Base-by-base conservation (phyloP, 2,329 filamentous ascomycete species). In the Sporothrix globosa region DNA sequence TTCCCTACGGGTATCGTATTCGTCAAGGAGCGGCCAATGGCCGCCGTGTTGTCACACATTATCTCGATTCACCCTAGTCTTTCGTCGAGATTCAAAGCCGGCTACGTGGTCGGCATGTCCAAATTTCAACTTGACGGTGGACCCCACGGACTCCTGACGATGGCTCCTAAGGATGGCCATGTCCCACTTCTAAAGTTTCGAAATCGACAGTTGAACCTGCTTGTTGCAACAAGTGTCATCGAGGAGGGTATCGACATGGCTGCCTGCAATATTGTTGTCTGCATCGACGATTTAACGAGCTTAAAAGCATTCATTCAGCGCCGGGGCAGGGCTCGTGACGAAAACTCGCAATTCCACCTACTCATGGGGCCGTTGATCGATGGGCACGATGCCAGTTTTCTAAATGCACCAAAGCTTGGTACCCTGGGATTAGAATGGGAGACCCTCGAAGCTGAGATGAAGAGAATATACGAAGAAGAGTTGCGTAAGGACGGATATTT, bases 401-500 rank as follows among this genome's bases (percentile, higher is more conserved):
- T 41, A 46, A 41, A 11, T 65, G 14, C 27, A 30, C 19, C 46
- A 24, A 21, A 52, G 2, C 5, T 19, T 11, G 27, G 27, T 7
- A 4, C 7, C 11, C 24, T 52, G 27, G 27, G 46, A 9, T 46
- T 30, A 13, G 82, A 85, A 34, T 97, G 92, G 91, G 81, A 87
- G 34, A 76, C 77, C 0, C 82, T 96, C 19, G 95, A 97, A 76
- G 78, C 83, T 3, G 82, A 87, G n/a, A 93, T 97, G 90, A 91
- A 89, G 74, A 77, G 80, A 61, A 84, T 85, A 0, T 96, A 92
- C 75, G 85, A 89, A 72, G 85, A 92, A 58, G 88, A 93, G 6
- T 78, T 85, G 72, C 83, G 90, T 27, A 79, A 85, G 67, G 76
- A 84, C 0, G 75, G 83, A 24, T 76, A 82, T 17, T 77, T 87